Evolutionary conservation across 805 yeast species (phyloP).

Genomic region (Candida nitratophila): DNA sequence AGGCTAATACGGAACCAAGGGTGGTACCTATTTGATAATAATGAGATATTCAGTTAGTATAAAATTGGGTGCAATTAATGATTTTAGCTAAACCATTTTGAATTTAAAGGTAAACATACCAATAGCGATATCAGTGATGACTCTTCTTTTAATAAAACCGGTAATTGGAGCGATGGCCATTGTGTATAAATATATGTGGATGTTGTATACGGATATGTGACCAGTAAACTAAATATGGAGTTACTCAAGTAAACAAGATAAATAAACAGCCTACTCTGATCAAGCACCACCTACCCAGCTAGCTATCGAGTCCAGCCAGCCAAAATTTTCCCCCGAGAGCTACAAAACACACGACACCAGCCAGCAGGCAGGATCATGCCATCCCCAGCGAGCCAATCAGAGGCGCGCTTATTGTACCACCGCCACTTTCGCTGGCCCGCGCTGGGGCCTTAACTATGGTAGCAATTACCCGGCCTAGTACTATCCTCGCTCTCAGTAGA

Average conservation of each 20-base stretch:
- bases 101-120: conserved; percentile 45
- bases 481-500: too few species aligned
- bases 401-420: not conserved
- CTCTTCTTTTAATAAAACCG: conserved; percentile 76
- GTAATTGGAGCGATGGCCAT: conserved; percentile 84
- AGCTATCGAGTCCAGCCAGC: not conserved
- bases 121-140: conserved; percentile 67
- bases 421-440: not conserved
- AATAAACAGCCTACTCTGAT: too few species aligned
- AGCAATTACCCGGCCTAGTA: too few species aligned
- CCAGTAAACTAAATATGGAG: too few species aligned
- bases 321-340: not conserved
- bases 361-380: too few species aligned
- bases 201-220: not conserved
- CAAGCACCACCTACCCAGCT: conserved; percentile 1
- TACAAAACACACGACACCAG: too few species aligned
- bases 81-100: too few species aligned
- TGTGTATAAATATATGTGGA: conserved; percentile 8
- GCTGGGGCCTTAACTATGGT: too few species aligned
- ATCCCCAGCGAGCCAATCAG: conserved; percentile 4
- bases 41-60: too few species aligned
- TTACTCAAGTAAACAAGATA: too few species aligned
- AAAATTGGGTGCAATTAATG: too few species aligned
- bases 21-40: conserved; percentile 21
- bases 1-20: conserved; percentile 42